Conservation (phyloP, 495 filamentous ascomycete genomes). For the Talaromyces wortmannii region DNA sequence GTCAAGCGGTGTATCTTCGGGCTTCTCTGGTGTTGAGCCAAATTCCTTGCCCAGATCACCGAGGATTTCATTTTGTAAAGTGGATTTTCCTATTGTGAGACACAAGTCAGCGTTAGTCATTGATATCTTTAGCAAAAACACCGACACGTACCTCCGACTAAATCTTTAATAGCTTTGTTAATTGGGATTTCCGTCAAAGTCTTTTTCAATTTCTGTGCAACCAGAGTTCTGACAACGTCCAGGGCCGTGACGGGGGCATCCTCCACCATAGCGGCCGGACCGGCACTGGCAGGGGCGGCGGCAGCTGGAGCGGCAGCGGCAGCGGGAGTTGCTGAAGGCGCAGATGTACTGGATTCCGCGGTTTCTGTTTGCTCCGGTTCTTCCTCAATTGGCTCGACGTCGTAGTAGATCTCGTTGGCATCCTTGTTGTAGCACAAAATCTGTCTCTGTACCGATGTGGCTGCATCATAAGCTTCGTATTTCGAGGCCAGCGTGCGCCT, state of each 20-base stretch:
- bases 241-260: slow-evolving; percentile 82
- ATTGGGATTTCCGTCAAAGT: slow-evolving; percentile 79
- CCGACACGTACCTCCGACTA: slow-evolving; percentile 82
- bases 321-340: slow-evolving; percentile 22
- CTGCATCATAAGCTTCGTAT: slow-evolving; percentile 98
- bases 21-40: slow-evolving; percentile 95
- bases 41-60: slow-evolving; percentile 98
- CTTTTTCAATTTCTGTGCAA: slow-evolving; percentile 99
- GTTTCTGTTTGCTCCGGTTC: slow-evolving; percentile 59
- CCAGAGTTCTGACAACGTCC: slow-evolving; percentile 81
- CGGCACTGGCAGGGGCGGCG: slow-evolving; percentile 60
- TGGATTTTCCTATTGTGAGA: slow-evolving; percentile 71
- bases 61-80: slow-evolving; percentile 94
- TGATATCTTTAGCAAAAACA: background rate
- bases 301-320: slow-evolving; percentile 28
- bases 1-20: slow-evolving; percentile 93
- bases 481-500: slow-evolving; percentile 93
- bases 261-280: slow-evolving; percentile 81
- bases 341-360: slow-evolving; percentile 24
- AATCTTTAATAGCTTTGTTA: slow-evolving; percentile 96
- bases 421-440: slow-evolving; percentile 99
- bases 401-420: slow-evolving; percentile 98
- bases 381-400: slow-evolving; percentile 91
- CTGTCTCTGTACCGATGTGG: slow-evolving; percentile 88
- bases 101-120: background rate